These are phyloP conservation scores for Monosporascus sp. DNA, from an alignment of 2,329 filamentous ascomycete genomes.

Conservation along the genomic window DNA sequence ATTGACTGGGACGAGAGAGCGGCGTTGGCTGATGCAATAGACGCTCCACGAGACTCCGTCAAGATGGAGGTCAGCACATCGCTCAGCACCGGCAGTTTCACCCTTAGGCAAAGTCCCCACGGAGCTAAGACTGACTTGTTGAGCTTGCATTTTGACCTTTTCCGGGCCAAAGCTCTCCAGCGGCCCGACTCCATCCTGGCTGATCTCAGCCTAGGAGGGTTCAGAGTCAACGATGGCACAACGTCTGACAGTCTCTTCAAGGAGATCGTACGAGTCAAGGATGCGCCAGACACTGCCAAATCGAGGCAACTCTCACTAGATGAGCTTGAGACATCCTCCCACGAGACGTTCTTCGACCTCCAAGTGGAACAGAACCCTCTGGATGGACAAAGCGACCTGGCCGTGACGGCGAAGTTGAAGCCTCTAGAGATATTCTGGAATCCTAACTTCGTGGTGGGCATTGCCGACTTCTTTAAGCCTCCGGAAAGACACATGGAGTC, in stretches of 20 bases:
- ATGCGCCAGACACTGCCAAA: constrained; percentile 54
- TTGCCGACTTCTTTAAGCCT: constrained; percentile 92
- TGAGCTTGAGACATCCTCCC: constrained; percentile 45
- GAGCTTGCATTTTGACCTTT: constrained; percentile 88
- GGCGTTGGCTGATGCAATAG: constrained; percentile 78
- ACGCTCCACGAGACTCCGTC: constrained; percentile 83
- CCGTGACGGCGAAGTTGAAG: constrained; percentile 84
- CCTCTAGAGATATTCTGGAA: constrained; percentile 98
- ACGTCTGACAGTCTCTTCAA: constrained; percentile 87
- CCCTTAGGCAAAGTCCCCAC: constrained; percentile 78
- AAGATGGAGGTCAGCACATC: constrained; percentile 91
- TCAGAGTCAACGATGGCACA: constrained; percentile 93
- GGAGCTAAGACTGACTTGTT: constrained; percentile 75
- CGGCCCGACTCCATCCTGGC: constrained; percentile 86
- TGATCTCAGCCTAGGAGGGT: constrained; percentile 83
- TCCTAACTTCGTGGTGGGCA: constrained; percentile 82
- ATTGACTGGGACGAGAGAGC: constrained; percentile 99
- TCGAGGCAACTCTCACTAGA: constrained; percentile 46
- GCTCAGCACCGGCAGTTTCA: constrained; percentile 94
- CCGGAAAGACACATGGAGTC: constrained; percentile 98
- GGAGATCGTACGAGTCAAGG: constrained; percentile 94
- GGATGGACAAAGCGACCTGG: constrained; percentile 85
- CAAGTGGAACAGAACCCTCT: constrained; percentile 93
- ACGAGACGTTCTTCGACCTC: constrained; percentile 85
- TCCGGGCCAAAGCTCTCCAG: constrained; percentile 84